A percentile compares a stretch with the other conserved stretches of the same genome.
phyloP scores from a whole-genome alignment of 2,329 filamentous ascomycete genomes.

The Sporothrix curviconia region DNA sequence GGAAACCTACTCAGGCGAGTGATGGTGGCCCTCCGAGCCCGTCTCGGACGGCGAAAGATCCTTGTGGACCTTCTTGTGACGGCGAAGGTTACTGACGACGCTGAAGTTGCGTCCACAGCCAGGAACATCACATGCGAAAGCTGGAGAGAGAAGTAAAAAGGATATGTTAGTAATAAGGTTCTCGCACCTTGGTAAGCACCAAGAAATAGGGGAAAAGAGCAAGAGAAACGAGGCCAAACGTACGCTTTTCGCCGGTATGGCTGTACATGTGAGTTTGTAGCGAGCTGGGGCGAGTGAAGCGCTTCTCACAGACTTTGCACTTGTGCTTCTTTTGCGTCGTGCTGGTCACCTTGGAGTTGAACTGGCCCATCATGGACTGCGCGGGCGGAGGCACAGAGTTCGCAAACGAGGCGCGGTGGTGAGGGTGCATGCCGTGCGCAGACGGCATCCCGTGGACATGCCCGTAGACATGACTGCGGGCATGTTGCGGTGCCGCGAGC shows the following conservation, averaged over 20 bases:
- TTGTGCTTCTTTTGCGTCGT: slow-evolving; percentile 99
- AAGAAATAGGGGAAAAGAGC: not conserved
- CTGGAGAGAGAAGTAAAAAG: slow-evolving; percentile 44
- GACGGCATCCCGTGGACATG: too few relatives aligned
- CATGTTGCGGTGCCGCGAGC: slow-evolving; percentile 29
- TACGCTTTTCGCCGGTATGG: slow-evolving; percentile 96
- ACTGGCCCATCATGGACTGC: slow-evolving; percentile 97
- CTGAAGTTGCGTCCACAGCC: slow-evolving; percentile 95
- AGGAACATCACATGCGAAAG: slow-evolving; percentile 89
- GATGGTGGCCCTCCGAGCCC: slow-evolving; percentile 56
- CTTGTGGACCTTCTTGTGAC: slow-evolving; percentile 95
- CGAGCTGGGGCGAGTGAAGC: slow-evolving; percentile 89
- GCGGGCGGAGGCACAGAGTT: slow-evolving; percentile 58
- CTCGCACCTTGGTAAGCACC: not conserved
- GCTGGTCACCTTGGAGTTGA: slow-evolving; percentile 91
- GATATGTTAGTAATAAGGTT: too few relatives aligned
- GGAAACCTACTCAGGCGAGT: slow-evolving; percentile 40
- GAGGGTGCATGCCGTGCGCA: not conserved
- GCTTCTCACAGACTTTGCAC: slow-evolving; percentile 97
- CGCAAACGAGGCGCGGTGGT: not conserved
- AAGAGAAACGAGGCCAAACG: slow-evolving; percentile 34
- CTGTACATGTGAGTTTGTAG: slow-evolving; percentile 97
- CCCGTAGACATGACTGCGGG: not conserved
- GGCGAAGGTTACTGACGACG: slow-evolving; percentile 88
- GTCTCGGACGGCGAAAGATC: slow-evolving; percentile 59